Percentiles rank a stretch among this genome's conserved stretches.
Conservation (phyloP, 768 basidiomycete genomes). For the Pulveroboletus frians region DNA sequence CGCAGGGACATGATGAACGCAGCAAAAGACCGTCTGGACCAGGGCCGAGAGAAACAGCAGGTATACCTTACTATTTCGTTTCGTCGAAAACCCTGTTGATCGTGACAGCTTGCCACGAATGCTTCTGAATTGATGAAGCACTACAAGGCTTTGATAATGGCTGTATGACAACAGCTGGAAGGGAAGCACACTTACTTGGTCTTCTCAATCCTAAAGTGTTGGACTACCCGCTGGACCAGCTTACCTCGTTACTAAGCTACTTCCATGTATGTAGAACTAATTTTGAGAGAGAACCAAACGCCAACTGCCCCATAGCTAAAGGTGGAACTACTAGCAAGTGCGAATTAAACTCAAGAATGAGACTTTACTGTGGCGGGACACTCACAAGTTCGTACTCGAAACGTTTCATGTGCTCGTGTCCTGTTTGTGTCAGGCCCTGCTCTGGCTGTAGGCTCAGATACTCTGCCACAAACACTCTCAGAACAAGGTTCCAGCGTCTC, state of each 20-base stretch:
- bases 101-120: conserved; percentile 33
- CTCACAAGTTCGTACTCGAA: conserved; percentile 48
- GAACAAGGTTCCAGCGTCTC: conserved; percentile 82
- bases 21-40: conserved; percentile 32
- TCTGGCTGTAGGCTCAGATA: conserved; percentile 71
- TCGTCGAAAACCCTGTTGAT: background rate
- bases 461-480: conserved; percentile 85
- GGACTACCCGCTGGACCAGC: background rate
- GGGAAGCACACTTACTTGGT: conserved; percentile 5
- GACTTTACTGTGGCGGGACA: background rate
- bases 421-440: conserved; percentile 27
- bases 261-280: background rate
- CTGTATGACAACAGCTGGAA: conserved; percentile 13
- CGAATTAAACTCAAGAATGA: background rate
- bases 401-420: conserved; percentile 29
- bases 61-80: conserved; percentile 13
- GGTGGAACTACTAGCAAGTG: conserved; percentile 17
- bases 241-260: background rate
- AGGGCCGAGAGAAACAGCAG: conserved; percentile 37
- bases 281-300: background rate
- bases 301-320: background rate
- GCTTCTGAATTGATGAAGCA: conserved; percentile 37
- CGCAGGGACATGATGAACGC: conserved; percentile 31
- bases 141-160: conserved; percentile 36
- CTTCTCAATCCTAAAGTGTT: background rate